A percentile compares a stretch with the other conserved stretches of the same genome.
phyloP scores from a whole-genome alignment of 352 stramenopile genomes.

The Aphanomyces astaci region DNA sequence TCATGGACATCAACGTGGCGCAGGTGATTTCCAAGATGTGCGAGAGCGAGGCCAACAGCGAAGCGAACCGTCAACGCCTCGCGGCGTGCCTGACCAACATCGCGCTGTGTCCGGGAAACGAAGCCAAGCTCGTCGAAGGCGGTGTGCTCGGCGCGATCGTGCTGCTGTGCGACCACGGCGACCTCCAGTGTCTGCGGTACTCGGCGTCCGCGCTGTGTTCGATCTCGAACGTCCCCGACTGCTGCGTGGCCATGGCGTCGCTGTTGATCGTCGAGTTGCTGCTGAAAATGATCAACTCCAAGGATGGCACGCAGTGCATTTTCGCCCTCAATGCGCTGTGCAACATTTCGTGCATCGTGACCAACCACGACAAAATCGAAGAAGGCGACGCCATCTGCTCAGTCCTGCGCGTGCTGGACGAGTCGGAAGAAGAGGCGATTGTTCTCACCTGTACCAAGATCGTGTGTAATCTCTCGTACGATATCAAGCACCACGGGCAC shows the following conservation, averaged over 20 bases:
- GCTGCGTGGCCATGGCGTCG: slow-evolving; percentile 66
- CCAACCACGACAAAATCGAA: slow-evolving; percentile 63
- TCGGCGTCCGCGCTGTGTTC: slow-evolving; percentile 66
- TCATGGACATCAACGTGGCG: slow-evolving; percentile 80
- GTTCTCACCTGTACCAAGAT: slow-evolving; percentile 53
- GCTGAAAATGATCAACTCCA: slow-evolving; percentile 42
- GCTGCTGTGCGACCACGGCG: slow-evolving; percentile 61
- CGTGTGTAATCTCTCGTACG: slow-evolving; percentile 62
- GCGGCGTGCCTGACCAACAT: slow-evolving; percentile 74
- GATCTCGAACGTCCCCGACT: slow-evolving; percentile 51
- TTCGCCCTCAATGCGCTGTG: slow-evolving; percentile 70
- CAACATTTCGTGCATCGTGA: slow-evolving; percentile 57
- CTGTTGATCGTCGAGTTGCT: slow-evolving; percentile 60
- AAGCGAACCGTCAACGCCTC: slow-evolving; percentile 64
- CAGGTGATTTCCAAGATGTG: slow-evolving; percentile 82
- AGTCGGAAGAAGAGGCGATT: slow-evolving; percentile 39
- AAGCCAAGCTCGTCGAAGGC: slow-evolving; percentile 58
- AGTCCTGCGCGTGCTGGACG: slow-evolving; percentile 45
- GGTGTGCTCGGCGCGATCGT: slow-evolving; percentile 57
- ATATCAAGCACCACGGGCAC: slow-evolving; percentile 42
- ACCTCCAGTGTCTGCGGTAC: slow-evolving; percentile 60
- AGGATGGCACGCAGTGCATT: slow-evolving; percentile 55
- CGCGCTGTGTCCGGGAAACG: slow-evolving; percentile 39
- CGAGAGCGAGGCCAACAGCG: slow-evolving; percentile 75
- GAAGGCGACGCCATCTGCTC: slow-evolving; percentile 43